A percentile compares a stretch with the other conserved stretches of the same genome.
Conservation (phyloP, 129 eudicot species). For the Ambrosia artemisiifolia region DNA sequence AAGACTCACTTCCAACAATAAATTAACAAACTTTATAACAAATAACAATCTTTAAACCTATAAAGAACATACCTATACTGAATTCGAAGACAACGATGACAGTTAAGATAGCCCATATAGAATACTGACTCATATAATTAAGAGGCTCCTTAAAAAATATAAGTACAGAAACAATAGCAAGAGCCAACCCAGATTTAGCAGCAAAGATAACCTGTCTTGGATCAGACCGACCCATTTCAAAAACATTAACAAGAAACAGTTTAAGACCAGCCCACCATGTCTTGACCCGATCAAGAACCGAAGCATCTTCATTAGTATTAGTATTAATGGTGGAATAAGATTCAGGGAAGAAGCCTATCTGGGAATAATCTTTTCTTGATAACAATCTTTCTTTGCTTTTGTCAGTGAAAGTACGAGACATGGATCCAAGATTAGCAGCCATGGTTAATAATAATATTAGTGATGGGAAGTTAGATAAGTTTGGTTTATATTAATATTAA, state of each 20-base stretch:
- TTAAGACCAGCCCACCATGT: conserved; percentile 31
- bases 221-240: conserved; percentile 77
- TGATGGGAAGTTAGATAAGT: not conserved
- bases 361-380: conserved; percentile 44
- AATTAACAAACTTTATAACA: not conserved
- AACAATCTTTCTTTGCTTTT: conserved; percentile 56
- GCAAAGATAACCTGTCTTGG: conserved; percentile 82
- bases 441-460: conserved; percentile 3
- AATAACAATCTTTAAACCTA: not conserved
- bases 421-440: conserved; percentile 60
- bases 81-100: conserved; percentile 94
- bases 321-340: conserved; percentile 9
- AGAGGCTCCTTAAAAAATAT: conserved; percentile 80
- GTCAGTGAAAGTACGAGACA: conserved; percentile 55
- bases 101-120: conserved; percentile 94
- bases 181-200: conserved; percentile 79
- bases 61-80: conserved; percentile 61
- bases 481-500: no score
- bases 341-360: conserved; percentile 40
- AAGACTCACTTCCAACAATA: not conserved
- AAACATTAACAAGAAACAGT: conserved; percentile 32
- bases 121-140: conserved; percentile 45
- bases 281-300: conserved; percentile 28
- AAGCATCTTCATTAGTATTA: not conserved
- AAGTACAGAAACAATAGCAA: conserved; percentile 75